Evolutionary conservation across 2,329 filamentous ascomycete species (phyloP).

Genomic region (Fragosphaeria purpurea): DNA sequence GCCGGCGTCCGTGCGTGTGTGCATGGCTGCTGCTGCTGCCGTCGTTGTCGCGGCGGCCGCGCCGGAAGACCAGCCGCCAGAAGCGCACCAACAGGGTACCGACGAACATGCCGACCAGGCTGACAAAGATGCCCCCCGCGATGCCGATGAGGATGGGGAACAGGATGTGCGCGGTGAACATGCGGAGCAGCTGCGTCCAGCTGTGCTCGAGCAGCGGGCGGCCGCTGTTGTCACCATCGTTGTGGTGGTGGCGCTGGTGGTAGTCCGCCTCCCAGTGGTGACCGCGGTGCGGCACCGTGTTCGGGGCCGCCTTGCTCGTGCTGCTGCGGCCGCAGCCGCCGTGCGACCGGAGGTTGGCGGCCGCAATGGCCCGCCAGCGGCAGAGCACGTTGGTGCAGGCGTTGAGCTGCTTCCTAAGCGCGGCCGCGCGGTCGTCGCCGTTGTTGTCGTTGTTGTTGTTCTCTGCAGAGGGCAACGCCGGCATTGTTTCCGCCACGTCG

Average conservation of each 20-base stretch:
- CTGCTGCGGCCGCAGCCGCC: conserved; percentile 27
- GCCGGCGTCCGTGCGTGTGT: conserved; percentile 18
- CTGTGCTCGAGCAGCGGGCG: conserved; percentile 20
- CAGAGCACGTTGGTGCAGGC: conserved; percentile 39
- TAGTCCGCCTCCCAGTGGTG: conserved; percentile 10
- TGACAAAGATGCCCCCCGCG: conserved; percentile 56
- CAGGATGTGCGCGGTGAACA: conserved; percentile 52
- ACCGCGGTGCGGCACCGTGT: conserved; percentile 6
- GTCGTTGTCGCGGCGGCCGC: conserved; percentile 25
- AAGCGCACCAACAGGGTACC: conserved; percentile 52
- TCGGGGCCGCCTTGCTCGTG: conserved; percentile 2
- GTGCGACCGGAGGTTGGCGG: conserved; percentile 28
- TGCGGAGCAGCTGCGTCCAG: conserved; percentile 40
- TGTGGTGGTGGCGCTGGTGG: conserved; percentile 14
- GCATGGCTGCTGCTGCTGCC: background rate
- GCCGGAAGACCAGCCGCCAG: conserved; percentile 41
- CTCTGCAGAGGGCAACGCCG: background rate
- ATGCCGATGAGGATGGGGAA: conserved; percentile 61
- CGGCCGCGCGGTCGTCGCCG: conserved; percentile 3
- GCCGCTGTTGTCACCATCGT: conserved; percentile 14
- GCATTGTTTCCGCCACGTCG: too few species aligned
- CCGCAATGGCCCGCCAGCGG: conserved; percentile 43
- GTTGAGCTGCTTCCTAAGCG: conserved; percentile 18
- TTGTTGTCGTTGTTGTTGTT: background rate
- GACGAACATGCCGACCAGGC: conserved; percentile 56